Evolutionary conservation across 148 eudicot species (phyloP).

Genomic region (Linanthus parryae): DNA sequence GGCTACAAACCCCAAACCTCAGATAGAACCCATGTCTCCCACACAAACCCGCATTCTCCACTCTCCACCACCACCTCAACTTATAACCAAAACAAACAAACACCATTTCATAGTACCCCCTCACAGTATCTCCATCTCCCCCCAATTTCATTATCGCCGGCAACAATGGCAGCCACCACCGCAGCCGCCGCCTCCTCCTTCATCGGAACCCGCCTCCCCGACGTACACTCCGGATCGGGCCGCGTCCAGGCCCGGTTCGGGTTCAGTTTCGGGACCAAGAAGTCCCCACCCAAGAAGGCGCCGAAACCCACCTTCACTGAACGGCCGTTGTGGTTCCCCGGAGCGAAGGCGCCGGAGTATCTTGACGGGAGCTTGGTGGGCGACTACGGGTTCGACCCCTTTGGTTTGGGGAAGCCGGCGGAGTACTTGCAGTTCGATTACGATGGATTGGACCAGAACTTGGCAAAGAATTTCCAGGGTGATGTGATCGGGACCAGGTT

Average conservation of each 20-base stretch:
- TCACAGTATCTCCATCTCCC: constrained; percentile 8
- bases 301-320: constrained; percentile 21
- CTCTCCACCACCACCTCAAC: constrained; percentile 26
- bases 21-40: constrained; percentile 26
- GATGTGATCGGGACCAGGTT: constrained; percentile 73
- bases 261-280: constrained; percentile 64
- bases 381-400: constrained; percentile 92
- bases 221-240: constrained; percentile 34
- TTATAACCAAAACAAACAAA: not conserved
- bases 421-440: constrained; percentile 84
- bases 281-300: constrained; percentile 44
- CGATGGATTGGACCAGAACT: constrained; percentile 86
- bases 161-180: constrained; percentile 48
- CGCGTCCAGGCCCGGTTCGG: constrained; percentile 71
- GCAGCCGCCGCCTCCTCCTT: constrained; percentile 71
- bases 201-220: constrained; percentile 65
- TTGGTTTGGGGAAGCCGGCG: constrained; percentile 87
- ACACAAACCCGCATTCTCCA: not conserved
- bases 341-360: constrained; percentile 74
- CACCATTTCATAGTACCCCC: constrained; percentile 1
- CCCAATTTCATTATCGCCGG: not conserved
- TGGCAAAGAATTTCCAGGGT: constrained; percentile 79
- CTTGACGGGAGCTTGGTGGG: constrained; percentile 73
- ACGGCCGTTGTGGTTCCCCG: constrained; percentile 91
- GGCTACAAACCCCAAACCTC: constrained; percentile 18